Percentiles rank a stretch among this genome's conserved stretches.
These are phyloP conservation scores for Crithidia acanthocephali DNA, from an alignment of 208 protist species.

Conservation along the genomic window DNA sequence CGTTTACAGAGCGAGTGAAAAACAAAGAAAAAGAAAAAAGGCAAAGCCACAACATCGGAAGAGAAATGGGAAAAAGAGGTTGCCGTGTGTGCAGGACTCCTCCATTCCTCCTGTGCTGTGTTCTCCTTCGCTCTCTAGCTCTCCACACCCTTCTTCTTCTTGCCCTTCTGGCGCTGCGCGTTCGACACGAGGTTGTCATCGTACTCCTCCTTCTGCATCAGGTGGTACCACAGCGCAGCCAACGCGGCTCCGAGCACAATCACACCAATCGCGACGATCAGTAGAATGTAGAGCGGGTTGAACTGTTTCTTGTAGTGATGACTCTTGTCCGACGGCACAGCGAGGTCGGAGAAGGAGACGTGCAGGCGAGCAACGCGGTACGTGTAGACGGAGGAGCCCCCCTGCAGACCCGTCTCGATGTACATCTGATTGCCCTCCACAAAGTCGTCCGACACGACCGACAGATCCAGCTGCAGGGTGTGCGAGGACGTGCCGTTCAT, in stretches of 20 bases:
- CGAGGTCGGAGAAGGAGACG: constrained; percentile 47
- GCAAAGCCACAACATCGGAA: too few species aligned
- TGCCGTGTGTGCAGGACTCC: too few species aligned
- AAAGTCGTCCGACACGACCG: constrained; percentile 31
- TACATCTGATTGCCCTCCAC: constrained; percentile 58
- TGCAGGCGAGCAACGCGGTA: constrained; percentile 47
- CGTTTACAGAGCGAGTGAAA: too few species aligned
- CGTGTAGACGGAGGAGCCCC: constrained; percentile 20
- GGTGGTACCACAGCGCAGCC: constrained; percentile 48
- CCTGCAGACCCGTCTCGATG: constrained; percentile 48
- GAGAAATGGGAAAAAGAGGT: too few species aligned
- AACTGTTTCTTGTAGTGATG: constrained; percentile 35
- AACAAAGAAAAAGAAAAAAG: too few species aligned
- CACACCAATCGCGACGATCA: constrained; percentile 31
- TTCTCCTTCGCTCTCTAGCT: neutral
- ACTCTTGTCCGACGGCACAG: constrained; percentile 14
- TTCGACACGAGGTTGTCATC: constrained; percentile 41
- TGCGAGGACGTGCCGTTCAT: constrained; percentile 30
- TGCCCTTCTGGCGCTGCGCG: constrained; percentile 30
- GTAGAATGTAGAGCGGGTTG: constrained; percentile 39
- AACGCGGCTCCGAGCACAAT: constrained; percentile 29
- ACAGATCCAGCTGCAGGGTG: constrained; percentile 34
- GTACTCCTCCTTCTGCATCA: constrained; percentile 26
- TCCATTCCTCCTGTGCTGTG: neutral
- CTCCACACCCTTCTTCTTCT: neutral